phyloP scores from a whole-genome alignment of 257 asterid species.

The Gardenia jasminoides region DNA sequence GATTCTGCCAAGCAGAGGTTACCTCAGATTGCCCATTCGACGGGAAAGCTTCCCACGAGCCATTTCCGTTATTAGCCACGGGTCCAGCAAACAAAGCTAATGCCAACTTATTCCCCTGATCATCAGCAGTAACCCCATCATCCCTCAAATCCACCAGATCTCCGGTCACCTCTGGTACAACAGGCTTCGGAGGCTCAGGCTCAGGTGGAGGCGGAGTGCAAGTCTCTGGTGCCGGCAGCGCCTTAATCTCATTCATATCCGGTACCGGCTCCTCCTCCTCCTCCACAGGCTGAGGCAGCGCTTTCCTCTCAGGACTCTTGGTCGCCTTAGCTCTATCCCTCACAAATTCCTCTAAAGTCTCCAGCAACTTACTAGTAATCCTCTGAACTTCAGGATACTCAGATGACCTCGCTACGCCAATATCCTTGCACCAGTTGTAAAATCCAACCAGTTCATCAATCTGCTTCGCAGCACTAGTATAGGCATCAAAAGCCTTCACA shows the following conservation, averaged over 20 bases:
- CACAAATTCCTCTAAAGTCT: conserved; percentile 82
- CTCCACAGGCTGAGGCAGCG: conserved; percentile 36
- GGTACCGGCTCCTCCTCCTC: conserved; percentile 48
- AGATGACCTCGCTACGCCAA: conserved; percentile 62
- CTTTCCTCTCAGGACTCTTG: conserved; percentile 70
- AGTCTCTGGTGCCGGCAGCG: conserved; percentile 72
- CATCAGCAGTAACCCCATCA: conserved; percentile 71
- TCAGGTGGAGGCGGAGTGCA: conserved; percentile 54
- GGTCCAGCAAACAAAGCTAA: conserved; percentile 78
- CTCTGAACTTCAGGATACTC: conserved; percentile 76
- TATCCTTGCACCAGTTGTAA: conserved; percentile 75
- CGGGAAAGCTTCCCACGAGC: conserved; percentile 84
- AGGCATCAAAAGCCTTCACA: conserved; percentile 66
- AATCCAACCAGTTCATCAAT: conserved; percentile 66
- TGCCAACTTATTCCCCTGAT: conserved; percentile 75
- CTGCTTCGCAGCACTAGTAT: conserved; percentile 64
- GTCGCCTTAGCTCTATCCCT: conserved; percentile 70
- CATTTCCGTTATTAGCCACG: conserved; percentile 41
- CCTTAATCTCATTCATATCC: conserved; percentile 69
- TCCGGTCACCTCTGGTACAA: conserved; percentile 36
- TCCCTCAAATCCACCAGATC: conserved; percentile 76
- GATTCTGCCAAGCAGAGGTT: conserved; percentile 91
- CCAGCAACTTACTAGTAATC: conserved; percentile 64
- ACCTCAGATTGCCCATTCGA: conserved; percentile 50
- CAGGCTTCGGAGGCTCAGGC: conserved; percentile 59